These are phyloP conservation scores for Coccinonectria pachysandricola DNA, from an alignment of 2,329 filamentous ascomycete species.

Conservation along the genomic window DNA sequence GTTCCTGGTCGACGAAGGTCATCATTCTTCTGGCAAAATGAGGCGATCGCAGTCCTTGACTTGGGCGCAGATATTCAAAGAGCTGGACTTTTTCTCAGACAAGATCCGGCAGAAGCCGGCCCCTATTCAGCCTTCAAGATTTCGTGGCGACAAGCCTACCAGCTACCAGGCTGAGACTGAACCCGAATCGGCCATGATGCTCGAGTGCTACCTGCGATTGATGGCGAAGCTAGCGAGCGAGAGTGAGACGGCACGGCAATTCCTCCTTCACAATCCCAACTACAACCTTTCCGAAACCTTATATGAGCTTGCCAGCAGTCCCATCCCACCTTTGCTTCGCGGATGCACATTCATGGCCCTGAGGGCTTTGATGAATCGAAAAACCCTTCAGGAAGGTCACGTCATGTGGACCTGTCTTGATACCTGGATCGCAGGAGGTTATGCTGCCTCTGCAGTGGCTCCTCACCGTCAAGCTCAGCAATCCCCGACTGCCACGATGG, in stretches of 20 bases:
- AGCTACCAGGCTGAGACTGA: conserved; percentile 66
- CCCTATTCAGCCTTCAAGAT: conserved; percentile 26
- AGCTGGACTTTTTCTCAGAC: conserved; percentile 73
- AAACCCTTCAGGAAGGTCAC: conserved; percentile 55
- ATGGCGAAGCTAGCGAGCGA: conserved; percentile 72
- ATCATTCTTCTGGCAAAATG: conserved; percentile 64
- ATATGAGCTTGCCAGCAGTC: conserved; percentile 67
- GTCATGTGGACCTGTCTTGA: conserved; percentile 76
- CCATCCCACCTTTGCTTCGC: conserved; percentile 65
- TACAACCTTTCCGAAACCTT: conserved; percentile 65
- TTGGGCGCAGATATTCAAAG: conserved; percentile 86
- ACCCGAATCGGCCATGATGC: conserved; percentile 90
- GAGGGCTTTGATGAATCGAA: conserved; percentile 64
- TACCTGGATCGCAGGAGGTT: conserved; percentile 61
- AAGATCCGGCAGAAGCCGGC: conserved; percentile 66
- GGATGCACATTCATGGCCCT: conserved; percentile 77
- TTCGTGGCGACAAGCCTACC: conserved; percentile 50
- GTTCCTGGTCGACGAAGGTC: conserved; percentile 80
- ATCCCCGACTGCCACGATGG: conserved; percentile 36
- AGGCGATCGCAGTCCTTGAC: conserved; percentile 76
- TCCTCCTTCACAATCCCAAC: conserved; percentile 54
- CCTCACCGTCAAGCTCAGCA: conserved; percentile 23
- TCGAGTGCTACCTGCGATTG: conserved; percentile 85
- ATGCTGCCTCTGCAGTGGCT: conserved; percentile 27
- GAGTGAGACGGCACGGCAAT: conserved; percentile 61